phyloP scores from a whole-genome alignment of 768 basidiomycete species.

The Lyophyllum atratum region DNA sequence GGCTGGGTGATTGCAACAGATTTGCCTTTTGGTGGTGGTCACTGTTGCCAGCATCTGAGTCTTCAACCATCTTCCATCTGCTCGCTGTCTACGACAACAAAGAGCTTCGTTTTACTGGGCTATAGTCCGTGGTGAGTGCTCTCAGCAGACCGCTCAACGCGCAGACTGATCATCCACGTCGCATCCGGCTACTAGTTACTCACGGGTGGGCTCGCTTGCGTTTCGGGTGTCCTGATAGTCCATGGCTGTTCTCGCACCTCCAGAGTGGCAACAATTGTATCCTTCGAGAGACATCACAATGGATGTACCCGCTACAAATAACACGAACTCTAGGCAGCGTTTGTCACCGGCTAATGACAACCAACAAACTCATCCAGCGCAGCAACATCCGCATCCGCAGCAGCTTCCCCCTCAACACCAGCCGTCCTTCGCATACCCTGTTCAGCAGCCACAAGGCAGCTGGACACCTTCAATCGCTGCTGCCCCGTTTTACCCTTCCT shows the following conservation, averaged over 20 bases:
- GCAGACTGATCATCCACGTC: constrained; percentile 12
- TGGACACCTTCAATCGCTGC: constrained; percentile 71
- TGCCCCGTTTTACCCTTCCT: constrained; percentile 76
- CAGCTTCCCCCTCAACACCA: constrained; percentile 35
- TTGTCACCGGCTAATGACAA: constrained; percentile 62
- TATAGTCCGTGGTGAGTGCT: constrained; percentile 18
- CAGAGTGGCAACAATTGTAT: constrained; percentile 63
- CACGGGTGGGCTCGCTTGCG: constrained; percentile 19
- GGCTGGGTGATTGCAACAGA: constrained; percentile 39
- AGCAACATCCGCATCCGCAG: constrained; percentile 29
- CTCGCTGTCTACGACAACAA: constrained; percentile 15
- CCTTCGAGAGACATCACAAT: constrained; percentile 64
- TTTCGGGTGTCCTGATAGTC: constrained; percentile 32
- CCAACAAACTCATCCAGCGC: constrained; percentile 22
- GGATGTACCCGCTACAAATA: constrained; percentile 48
- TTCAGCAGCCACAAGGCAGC: constrained; percentile 66
- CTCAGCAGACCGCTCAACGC: background rate
- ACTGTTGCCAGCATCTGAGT: constrained; percentile 33
- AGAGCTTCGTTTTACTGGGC: constrained; percentile 3
- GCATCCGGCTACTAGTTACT: constrained; percentile 11
- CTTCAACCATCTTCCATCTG: constrained; percentile 17
- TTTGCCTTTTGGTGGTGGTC: constrained; percentile 29
- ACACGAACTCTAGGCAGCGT: constrained; percentile 55
- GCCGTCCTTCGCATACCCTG: constrained; percentile 63
- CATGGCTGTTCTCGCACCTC: constrained; percentile 81